phyloP scores from a whole-genome alignment of 2,329 filamentous ascomycete species.

The Trichophyton simii region DNA sequence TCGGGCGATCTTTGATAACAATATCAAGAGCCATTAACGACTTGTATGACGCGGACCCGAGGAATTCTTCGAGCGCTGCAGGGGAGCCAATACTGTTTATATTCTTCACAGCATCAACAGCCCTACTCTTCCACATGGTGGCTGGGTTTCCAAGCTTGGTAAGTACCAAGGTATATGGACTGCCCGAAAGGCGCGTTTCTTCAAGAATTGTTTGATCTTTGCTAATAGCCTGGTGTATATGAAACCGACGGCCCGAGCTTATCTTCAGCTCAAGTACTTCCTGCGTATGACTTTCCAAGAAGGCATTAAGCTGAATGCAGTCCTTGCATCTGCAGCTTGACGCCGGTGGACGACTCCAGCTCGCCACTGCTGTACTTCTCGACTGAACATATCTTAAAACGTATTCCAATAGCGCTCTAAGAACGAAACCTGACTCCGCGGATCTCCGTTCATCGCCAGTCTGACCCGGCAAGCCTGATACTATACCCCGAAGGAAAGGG shows the following conservation, averaged over 20 bases:
- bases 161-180: neutral
- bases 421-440: neutral
- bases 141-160: neutral
- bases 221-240: neutral
- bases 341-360: neutral
- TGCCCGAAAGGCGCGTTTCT: neutral
- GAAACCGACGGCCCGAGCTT: neutral
- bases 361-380: neutral
- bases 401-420: neutral
- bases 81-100: neutral
- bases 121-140: neutral
- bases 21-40: neutral
- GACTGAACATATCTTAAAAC: neutral
- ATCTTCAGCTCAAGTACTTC: neutral
- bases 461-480: neutral
- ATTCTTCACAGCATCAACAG: neutral
- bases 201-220: neutral
- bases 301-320: neutral
- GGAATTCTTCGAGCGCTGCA: neutral
- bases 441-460: neutral
- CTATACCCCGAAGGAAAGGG: neutral
- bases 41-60: neutral
- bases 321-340: neutral
- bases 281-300: neutral
- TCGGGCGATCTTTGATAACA: neutral